Conservation (phyloP, 768 basidiomycete genomes). For the Mycena maculata region DNA sequence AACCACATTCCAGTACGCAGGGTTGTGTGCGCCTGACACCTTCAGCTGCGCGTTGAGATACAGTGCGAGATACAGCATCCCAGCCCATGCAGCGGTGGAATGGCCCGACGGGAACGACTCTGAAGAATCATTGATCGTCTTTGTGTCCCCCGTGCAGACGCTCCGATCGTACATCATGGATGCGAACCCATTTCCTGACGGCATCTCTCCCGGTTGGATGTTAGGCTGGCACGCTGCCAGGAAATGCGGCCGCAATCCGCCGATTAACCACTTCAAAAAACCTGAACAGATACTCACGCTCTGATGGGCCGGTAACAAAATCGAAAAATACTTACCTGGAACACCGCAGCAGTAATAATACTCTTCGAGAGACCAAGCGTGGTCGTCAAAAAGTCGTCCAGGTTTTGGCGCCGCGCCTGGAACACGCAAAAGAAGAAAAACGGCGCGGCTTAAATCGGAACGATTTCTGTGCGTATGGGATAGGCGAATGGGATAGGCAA, state of each 20-base stretch:
- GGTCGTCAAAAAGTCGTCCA: conserved; percentile 60
- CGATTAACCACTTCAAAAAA: conserved; percentile 67
- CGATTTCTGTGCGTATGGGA: conserved; percentile 61
- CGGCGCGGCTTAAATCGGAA: conserved; percentile 65
- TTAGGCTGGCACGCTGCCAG: conserved; percentile 63
- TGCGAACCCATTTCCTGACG: conserved; percentile 58
- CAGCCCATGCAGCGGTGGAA: conserved; percentile 68
- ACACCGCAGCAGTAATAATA: conserved; percentile 56
- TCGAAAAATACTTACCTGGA: conserved; percentile 41
- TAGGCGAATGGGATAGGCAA: too few species aligned
- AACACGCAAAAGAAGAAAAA: conserved; percentile 68
- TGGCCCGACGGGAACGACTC: conserved; percentile 70
- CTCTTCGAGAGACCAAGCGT: conserved; percentile 66
- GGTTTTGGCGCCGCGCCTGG: conserved; percentile 60
- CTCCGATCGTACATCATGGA: conserved; percentile 62
- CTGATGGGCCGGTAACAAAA: not conserved
- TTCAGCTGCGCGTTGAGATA: conserved; percentile 70
- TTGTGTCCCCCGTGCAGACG: conserved; percentile 67
- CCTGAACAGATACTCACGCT: conserved; percentile 43
- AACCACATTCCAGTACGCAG: conserved; percentile 74
- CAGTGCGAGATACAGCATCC: conserved; percentile 57
- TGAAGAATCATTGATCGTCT: conserved; percentile 66
- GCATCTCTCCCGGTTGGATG: conserved; percentile 43
- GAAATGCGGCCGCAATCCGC: conserved; percentile 64
- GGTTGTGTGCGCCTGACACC: conserved; percentile 68